phyloP scores from a whole-genome alignment of 306 rosid genomes.

The Medicago arabica region DNA sequence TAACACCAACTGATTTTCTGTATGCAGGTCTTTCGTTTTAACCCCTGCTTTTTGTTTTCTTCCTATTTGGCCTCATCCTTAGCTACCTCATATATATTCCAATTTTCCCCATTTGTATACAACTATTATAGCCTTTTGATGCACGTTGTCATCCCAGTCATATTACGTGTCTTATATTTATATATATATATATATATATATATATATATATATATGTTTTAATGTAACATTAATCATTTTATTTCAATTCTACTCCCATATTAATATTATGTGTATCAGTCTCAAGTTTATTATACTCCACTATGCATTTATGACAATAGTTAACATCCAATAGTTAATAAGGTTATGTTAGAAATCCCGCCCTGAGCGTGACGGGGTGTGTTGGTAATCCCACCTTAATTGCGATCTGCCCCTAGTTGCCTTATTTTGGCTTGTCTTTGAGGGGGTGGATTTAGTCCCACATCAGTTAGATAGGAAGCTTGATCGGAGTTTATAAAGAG shows the following conservation, averaged over 20 bases:
- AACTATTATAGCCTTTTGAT: not conserved
- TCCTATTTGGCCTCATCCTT: not conserved
- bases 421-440: too few species aligned
- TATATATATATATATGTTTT: not conserved
- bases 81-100: not conserved
- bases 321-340: too few species aligned
- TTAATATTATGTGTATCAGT: not conserved
- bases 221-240: not conserved
- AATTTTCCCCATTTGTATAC: not conserved
- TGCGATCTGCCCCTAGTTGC: too few species aligned
- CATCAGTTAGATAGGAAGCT: too few species aligned
- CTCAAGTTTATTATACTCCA: not conserved
- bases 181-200: too few species aligned
- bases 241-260: not conserved
- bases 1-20: not conserved
- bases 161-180: not conserved
- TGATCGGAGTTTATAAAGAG: too few species aligned
- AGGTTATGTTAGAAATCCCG: too few species aligned
- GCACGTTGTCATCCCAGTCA: not conserved
- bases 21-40: not conserved
- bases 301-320: not conserved
- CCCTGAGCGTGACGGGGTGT: too few species aligned
- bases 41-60: not conserved
- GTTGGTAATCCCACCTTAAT: too few species aligned
- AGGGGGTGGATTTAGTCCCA: too few species aligned